phyloP scores from a whole-genome alignment of 805 yeast genomes.

The Myxozyma geophila region DNA sequence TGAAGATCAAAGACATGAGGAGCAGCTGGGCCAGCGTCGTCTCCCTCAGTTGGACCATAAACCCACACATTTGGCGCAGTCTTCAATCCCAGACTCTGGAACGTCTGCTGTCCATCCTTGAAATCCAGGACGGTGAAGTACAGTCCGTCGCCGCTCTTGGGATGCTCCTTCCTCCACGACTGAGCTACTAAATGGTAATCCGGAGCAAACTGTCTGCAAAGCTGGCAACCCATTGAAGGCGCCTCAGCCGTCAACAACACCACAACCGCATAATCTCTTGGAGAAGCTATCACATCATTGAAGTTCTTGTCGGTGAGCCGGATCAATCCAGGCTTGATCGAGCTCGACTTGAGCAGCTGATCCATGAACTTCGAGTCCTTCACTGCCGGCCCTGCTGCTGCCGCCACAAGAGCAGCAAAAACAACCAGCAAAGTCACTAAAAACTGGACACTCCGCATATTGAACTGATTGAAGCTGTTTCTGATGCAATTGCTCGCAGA shows the following conservation, averaged over 20 bases:
- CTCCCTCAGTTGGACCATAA: conserved; percentile 56
- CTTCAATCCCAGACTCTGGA: conserved; percentile 57
- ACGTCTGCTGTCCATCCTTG: conserved; percentile 57
- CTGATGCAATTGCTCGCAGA: conserved; percentile 1
- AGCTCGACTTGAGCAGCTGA: conserved; percentile 20
- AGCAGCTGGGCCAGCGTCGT: conserved; percentile 43
- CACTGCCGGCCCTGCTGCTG: background rate
- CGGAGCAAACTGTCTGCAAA: conserved; percentile 75
- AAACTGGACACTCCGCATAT: conserved; percentile 4
- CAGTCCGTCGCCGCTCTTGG: conserved; percentile 55
- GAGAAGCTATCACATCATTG: conserved; percentile 60
- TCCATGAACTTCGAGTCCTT: conserved; percentile 21
- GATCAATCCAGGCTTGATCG: conserved; percentile 46
- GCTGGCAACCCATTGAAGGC: conserved; percentile 72
- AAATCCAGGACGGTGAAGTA: conserved; percentile 80
- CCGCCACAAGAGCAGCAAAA: background rate
- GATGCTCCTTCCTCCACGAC: conserved; percentile 66
- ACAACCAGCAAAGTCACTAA: conserved; percentile 4
- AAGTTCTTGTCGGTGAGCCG: conserved; percentile 65
- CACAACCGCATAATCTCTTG: conserved; percentile 71
- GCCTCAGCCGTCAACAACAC: conserved; percentile 73
- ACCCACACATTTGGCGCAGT: conserved; percentile 79
- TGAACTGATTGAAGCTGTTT: background rate
- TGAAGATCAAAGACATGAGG: conserved; percentile 34
- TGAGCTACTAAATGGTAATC: conserved; percentile 62